phyloP scores from a whole-genome alignment of 257 asterid genomes.

The Lycium barbarum region DNA sequence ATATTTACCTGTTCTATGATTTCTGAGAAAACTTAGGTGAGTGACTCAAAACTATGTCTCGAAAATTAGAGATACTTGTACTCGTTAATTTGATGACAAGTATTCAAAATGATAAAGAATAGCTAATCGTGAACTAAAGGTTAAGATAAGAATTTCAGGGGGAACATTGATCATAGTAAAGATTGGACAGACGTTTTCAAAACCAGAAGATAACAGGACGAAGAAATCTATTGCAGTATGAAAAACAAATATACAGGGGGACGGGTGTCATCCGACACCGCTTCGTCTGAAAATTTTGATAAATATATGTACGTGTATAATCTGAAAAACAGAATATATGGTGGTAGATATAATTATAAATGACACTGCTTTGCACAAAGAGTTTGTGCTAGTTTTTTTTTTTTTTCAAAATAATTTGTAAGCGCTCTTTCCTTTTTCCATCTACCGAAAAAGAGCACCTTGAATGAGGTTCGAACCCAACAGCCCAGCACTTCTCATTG shows the following conservation, averaged over 20 bases:
- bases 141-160: neutral
- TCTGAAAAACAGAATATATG: no score
- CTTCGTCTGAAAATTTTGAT: no score
- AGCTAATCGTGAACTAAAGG: neutral
- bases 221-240: neutral
- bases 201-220: constrained; percentile 19
- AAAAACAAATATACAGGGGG: neutral
- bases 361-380: no score
- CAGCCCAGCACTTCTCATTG: no score
- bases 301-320: no score
- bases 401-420: no score
- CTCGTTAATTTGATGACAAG: neutral
- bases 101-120: neutral
- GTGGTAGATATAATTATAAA: no score
- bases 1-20: neutral
- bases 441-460: no score
- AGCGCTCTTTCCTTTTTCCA: no score
- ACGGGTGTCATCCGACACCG: no score
- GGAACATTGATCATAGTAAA: neutral
- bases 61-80: neutral
- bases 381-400: no score
- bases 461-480: no score
- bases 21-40: neutral
- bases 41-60: neutral
- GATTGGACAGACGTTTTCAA: neutral